Base-by-base conservation (phyloP, 257 asterid genomes). In the Ballota nigra region DNA sequence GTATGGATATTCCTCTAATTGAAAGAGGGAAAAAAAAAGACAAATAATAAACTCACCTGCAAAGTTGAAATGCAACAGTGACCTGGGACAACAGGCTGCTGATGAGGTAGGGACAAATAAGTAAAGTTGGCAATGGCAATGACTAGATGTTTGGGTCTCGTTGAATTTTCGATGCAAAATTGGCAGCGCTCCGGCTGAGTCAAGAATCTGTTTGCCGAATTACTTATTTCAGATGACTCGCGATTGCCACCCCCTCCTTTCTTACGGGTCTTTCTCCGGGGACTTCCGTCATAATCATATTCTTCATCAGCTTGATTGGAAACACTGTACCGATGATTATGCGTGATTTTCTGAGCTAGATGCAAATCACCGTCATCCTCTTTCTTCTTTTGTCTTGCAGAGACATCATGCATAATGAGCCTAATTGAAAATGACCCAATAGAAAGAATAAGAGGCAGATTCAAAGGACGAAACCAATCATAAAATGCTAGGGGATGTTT, bases 151-250 rank as follows among this genome's bases (percentile, higher is more conserved):
- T 89, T 95, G 60, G 98, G 95, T 79, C 95, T 86, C 47, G 82
- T 78, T 75, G 95, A 90, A 86, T 83, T 95, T 71, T 89, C 99
- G 10, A 95, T 89, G 77, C 99, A 95, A 78, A 89, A 91, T 40
- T 82, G 89, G 75, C 99, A 95, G 65, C 98, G 83, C 51, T 95
- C 99, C 76, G 88, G 96, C 83, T 89, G 97, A 56, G 92, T 84
- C 78, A 89, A 69, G 73, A 89, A 71, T 47, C 89, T 91, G 23
- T 86, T 84, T 34, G 88, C 90, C 31, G 86, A 74, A 73, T 76
- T 76, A 55, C 86, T 72, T 47, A 83, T 77, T 80, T 88, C 86
- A 52, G 81, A 69, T 15, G 91, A 73, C 75, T 78, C 80, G 43
- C 29, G 68, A 76, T 77, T 82, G 61, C 66, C 56, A 66, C 68